phyloP scores from a whole-genome alignment of 2,329 filamentous ascomycete genomes.

The Fusarium xylarioides region DNA sequence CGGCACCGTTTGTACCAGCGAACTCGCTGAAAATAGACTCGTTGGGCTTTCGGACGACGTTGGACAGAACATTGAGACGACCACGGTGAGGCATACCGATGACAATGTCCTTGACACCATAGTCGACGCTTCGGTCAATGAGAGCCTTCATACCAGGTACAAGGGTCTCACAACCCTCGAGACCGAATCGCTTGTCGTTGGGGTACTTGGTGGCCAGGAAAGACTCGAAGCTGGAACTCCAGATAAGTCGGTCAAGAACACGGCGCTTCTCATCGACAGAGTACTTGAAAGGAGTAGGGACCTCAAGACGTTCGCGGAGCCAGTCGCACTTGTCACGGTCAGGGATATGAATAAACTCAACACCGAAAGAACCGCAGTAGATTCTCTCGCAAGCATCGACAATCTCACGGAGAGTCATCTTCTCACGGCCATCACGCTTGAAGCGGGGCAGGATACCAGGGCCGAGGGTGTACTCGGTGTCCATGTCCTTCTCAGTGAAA shows the following conservation, averaged over 20 bases:
- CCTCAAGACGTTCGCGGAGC: constrained; percentile 93
- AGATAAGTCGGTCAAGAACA: constrained; percentile 96
- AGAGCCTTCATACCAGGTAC: constrained; percentile 99
- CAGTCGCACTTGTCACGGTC: constrained; percentile 98
- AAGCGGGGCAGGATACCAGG: constrained; percentile 96
- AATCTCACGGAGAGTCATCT: constrained; percentile 97
- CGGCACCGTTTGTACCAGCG: constrained; percentile 83
- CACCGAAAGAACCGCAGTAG: constrained; percentile 96
- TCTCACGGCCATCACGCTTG: constrained; percentile 85
- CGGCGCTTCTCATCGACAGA: constrained; percentile 98
- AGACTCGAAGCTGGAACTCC: constrained; percentile 96
- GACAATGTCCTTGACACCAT: constrained; percentile 98
- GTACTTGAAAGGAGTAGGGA: constrained; percentile 95
- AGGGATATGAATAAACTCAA: constrained; percentile 99
- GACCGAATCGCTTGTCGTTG: constrained; percentile 99
- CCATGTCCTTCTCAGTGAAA: constrained; percentile 93
- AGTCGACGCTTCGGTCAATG: constrained; percentile 97
- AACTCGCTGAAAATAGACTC: constrained; percentile 99
- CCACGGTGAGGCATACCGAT: constrained; percentile 99
- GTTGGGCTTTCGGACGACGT: constrained; percentile 98
- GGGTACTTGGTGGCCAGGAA: constrained; percentile 98
- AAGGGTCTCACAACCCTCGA: constrained; percentile 95
- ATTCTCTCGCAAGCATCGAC: constrained; percentile 91
- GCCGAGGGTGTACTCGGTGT: constrained; percentile 89
- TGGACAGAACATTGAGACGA: constrained; percentile 96